phyloP scores from a whole-genome alignment of 306 rosid species.

The Acacia confusa region DNA sequence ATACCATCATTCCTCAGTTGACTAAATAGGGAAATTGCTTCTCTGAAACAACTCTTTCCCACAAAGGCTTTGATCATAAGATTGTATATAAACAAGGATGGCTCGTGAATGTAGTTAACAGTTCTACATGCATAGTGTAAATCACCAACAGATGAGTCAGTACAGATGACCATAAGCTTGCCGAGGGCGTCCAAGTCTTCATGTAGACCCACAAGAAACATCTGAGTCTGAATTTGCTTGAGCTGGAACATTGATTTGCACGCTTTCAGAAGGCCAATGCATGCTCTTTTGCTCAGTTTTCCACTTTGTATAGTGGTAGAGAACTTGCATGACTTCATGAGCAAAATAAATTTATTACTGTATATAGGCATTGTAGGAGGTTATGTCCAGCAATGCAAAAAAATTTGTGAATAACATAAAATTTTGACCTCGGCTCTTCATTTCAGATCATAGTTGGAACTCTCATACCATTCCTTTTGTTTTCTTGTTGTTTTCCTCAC shows the following conservation, averaged over 20 bases:
- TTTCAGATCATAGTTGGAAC: conserved; percentile 6
- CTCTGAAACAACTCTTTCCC: conserved; percentile 41
- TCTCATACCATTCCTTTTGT: background rate
- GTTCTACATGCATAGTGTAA: conserved; percentile 46
- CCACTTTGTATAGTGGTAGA: background rate
- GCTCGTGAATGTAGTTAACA: conserved; percentile 42
- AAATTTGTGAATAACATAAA: background rate
- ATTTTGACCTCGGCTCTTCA: background rate
- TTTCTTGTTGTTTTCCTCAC: background rate
- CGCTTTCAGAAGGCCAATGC: conserved; percentile 46
- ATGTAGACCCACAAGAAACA: conserved; percentile 49
- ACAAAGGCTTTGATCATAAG: conserved; percentile 53
- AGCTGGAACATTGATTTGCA: conserved; percentile 59
- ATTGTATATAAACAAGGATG: conserved; percentile 55
- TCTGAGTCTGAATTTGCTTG: conserved; percentile 64
- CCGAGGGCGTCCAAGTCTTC: conserved; percentile 52
- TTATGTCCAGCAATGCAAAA: background rate
- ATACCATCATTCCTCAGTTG: conserved; percentile 46
- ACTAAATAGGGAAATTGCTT: conserved; percentile 45
- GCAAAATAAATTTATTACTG: conserved; percentile 19
- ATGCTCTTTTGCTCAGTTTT: conserved; percentile 28
- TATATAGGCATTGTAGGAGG: background rate
- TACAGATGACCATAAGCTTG: conserved; percentile 53
- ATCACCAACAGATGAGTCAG: conserved; percentile 49
- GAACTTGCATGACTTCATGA: conserved; percentile 3